Percentiles rank a stretch among this genome's conserved stretches.
phyloP scores from a whole-genome alignment of 495 filamentous ascomycete species.

The Daldinia loculata region DNA sequence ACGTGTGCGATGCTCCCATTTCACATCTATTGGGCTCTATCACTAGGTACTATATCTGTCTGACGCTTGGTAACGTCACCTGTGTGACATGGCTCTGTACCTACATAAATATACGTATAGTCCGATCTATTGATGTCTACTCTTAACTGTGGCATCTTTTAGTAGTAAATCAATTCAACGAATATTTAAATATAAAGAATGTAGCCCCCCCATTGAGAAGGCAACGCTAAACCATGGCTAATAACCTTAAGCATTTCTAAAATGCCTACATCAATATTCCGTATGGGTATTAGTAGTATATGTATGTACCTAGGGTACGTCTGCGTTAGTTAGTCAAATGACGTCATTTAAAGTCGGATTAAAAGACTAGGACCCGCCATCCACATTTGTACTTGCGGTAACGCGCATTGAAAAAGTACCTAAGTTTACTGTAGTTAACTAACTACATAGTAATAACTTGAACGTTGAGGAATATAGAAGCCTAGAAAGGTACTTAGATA shows the following conservation, averaged over 20 bases:
- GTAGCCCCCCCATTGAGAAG: background rate
- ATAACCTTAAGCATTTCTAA: too few species aligned
- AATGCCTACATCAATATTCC: too few species aligned
- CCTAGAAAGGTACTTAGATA: background rate
- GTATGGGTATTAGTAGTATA: background rate
- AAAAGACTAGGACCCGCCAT: background rate
- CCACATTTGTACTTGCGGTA: constrained; percentile 7
- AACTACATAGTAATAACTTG: too few species aligned
- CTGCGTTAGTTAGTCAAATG: background rate
- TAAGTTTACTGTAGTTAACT: too few species aligned
- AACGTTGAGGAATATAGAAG: background rate
- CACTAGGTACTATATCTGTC: background rate
- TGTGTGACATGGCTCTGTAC: constrained; percentile 27
- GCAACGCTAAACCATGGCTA: too few species aligned
- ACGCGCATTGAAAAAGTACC: background rate
- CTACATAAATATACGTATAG: background rate
- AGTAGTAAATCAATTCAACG: background rate
- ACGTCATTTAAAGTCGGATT: background rate
- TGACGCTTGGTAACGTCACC: constrained; percentile 14
- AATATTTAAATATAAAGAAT: background rate
- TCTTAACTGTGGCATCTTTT: background rate
- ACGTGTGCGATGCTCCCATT: background rate
- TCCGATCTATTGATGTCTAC: background rate
- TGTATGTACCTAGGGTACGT: background rate
- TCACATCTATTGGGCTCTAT: background rate